Conservation (phyloP, 179 eudicot species). For the Corrigiola litoralis region DNA sequence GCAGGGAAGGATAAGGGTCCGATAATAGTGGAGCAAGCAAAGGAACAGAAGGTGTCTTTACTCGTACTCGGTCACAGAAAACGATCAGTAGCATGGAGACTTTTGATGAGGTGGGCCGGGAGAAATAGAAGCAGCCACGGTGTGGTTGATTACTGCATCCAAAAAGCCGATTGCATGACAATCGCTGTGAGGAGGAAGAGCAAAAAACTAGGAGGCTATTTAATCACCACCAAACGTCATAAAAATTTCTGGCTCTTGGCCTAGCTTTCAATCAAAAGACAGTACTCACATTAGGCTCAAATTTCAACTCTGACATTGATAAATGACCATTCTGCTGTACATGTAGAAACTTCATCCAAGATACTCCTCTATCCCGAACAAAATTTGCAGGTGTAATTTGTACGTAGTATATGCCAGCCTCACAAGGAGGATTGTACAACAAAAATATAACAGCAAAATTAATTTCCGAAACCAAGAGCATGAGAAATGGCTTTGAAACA, state of each 20-base stretch:
- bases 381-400: not conserved
- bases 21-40: constrained; percentile 63
- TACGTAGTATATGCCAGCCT: not conserved
- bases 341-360: constrained; percentile 4
- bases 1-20: constrained; percentile 70
- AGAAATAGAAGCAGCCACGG: constrained; percentile 33
- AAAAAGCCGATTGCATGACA: constrained; percentile 69
- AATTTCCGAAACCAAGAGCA: not conserved
- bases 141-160: constrained; percentile 71
- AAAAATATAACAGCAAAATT: not conserved
- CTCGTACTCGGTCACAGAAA: constrained; percentile 67
- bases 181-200: constrained; percentile 77
- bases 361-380: not conserved
- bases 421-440: not conserved
- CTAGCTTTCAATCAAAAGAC: constrained; percentile 22
- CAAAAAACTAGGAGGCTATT: constrained; percentile 65
- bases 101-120: constrained; percentile 46
- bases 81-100: constrained; percentile 48
- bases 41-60: constrained; percentile 42
- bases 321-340: constrained; percentile 11
- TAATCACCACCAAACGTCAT: constrained; percentile 81
- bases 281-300: not conserved
- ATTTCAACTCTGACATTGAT: not conserved
- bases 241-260: constrained; percentile 89
- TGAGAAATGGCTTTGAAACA: not conserved